These are phyloP conservation scores for Ceratobasidium sp. DNA, from an alignment of 1,284 basidiomycete species.

Conservation along the genomic window DNA sequence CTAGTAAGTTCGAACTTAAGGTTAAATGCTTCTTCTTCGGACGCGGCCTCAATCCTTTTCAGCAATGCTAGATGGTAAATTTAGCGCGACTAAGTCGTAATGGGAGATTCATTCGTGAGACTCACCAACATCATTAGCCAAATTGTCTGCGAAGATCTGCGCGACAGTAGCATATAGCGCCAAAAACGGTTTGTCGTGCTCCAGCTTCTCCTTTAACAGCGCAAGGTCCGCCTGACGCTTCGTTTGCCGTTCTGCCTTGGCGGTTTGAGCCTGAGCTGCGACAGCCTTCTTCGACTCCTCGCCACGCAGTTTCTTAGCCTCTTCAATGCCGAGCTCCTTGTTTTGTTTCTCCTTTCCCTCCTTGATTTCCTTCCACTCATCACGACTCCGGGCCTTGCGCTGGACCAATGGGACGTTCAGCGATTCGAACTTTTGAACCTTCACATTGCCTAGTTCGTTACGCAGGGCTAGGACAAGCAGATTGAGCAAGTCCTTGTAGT, in stretches of 20 bases:
- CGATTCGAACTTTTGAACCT: slow-evolving; percentile 53
- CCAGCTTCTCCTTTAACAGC: slow-evolving; percentile 59
- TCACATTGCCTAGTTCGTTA: slow-evolving; percentile 58
- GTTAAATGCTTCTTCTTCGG: slow-evolving; percentile 48
- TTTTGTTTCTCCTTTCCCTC: slow-evolving; percentile 34
- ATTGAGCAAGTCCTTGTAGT: slow-evolving; percentile 75
- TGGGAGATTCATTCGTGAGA: not conserved
- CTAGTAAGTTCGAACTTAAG: slow-evolving; percentile 63
- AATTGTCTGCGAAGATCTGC: slow-evolving; percentile 65
- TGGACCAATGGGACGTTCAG: slow-evolving; percentile 34
- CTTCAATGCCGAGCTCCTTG: slow-evolving; percentile 46
- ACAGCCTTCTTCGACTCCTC: slow-evolving; percentile 48
- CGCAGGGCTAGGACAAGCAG: slow-evolving; percentile 65
- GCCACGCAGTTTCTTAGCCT: slow-evolving; percentile 49
- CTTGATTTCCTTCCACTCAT: slow-evolving; percentile 10
- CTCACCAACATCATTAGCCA: slow-evolving; percentile 60
- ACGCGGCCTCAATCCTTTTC: slow-evolving; percentile 52
- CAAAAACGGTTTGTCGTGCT: slow-evolving; percentile 60
- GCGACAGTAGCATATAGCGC: slow-evolving; percentile 72
- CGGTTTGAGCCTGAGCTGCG: slow-evolving; percentile 46
- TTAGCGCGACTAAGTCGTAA: not conserved
- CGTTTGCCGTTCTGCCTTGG: slow-evolving; percentile 50
- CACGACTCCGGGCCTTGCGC: slow-evolving; percentile 16
- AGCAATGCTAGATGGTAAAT: slow-evolving; percentile 21
- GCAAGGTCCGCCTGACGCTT: slow-evolving; percentile 51